Evolutionary conservation across 2,329 filamentous ascomycete species (phyloP).

Genomic region (Neoascochyta sp.): DNA sequence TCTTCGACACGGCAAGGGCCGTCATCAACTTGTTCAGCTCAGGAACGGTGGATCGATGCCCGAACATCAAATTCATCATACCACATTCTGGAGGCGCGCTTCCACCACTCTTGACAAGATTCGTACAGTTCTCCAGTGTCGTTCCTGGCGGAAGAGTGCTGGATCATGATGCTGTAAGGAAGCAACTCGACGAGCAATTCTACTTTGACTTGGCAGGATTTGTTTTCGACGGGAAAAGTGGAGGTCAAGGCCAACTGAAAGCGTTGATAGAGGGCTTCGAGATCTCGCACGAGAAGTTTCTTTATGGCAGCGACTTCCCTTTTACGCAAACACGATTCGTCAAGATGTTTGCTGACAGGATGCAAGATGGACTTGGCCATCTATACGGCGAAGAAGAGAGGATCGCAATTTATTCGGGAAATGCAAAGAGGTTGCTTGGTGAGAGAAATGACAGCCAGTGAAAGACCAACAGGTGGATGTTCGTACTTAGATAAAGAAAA

Average conservation of each 20-base stretch:
- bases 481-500: not conserved
- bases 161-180: slow-evolving; percentile 24
- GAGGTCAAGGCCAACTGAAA: slow-evolving; percentile 44
- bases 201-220: slow-evolving; percentile 54
- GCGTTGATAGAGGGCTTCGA: slow-evolving; percentile 46
- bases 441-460: slow-evolving; percentile 1
- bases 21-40: slow-evolving; percentile 49
- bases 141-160: slow-evolving; percentile 35
- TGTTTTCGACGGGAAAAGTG: slow-evolving; percentile 42
- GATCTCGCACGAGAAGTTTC: slow-evolving; percentile 37
- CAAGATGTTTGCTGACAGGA: slow-evolving; percentile 36
- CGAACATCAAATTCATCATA: slow-evolving; percentile 48
- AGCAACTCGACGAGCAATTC: slow-evolving; percentile 41
- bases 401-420: slow-evolving; percentile 38
- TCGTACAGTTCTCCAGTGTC: slow-evolving; percentile 40
- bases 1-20: slow-evolving; percentile 52
- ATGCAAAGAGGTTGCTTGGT: slow-evolving; percentile 36
- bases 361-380: slow-evolving; percentile 43
- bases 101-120: slow-evolving; percentile 45
- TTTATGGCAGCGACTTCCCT: slow-evolving; percentile 55
- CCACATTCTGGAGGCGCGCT: slow-evolving; percentile 49
- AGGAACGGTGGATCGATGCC: slow-evolving; percentile 46
- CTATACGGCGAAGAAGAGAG: slow-evolving; percentile 38
- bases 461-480: not conserved
- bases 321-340: slow-evolving; percentile 45